phyloP scores from a whole-genome alignment of 2,329 filamentous ascomycete species.

The Aphanocladium album region DNA sequence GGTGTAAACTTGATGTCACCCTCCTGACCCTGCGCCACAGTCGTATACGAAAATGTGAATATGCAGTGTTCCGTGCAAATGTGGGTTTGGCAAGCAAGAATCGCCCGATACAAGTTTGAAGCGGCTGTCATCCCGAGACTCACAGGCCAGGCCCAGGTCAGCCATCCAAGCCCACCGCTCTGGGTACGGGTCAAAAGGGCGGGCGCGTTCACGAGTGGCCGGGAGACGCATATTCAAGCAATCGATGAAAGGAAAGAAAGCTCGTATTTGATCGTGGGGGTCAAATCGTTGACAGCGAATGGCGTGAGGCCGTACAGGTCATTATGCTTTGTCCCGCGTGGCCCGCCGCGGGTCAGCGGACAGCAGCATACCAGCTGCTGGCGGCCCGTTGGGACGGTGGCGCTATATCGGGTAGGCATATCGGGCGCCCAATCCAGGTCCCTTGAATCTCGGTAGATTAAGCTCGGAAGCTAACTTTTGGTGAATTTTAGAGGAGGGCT shows the following conservation, averaged over 20 bases:
- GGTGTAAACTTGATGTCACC: not conserved
- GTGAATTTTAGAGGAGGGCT: not conserved
- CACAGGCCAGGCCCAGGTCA: not conserved
- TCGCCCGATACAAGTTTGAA: not conserved
- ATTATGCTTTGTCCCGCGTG: not conserved
- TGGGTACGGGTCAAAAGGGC: not conserved
- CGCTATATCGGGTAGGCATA: not conserved
- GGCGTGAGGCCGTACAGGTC: not conserved
- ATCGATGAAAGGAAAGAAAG: not conserved
- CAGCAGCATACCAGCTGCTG: not conserved
- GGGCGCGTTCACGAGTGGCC: not conserved
- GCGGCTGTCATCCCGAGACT: not conserved
- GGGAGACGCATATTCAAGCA: not conserved
- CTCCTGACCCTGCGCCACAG: not conserved
- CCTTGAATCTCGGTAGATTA: not conserved
- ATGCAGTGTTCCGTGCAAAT: not conserved
- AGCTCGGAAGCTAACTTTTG: not conserved
- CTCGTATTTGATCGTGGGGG: not conserved
- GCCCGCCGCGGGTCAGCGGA: not conserved
- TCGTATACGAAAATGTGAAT: not conserved
- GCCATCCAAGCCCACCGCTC: not conserved
- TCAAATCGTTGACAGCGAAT: not conserved
- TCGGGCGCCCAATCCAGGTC: not conserved
- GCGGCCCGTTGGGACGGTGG: not conserved
- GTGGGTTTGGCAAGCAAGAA: slow-evolving; percentile 6